Conservation (phyloP, 805 yeast genomes). For the Kuraishia molischiana region DNA sequence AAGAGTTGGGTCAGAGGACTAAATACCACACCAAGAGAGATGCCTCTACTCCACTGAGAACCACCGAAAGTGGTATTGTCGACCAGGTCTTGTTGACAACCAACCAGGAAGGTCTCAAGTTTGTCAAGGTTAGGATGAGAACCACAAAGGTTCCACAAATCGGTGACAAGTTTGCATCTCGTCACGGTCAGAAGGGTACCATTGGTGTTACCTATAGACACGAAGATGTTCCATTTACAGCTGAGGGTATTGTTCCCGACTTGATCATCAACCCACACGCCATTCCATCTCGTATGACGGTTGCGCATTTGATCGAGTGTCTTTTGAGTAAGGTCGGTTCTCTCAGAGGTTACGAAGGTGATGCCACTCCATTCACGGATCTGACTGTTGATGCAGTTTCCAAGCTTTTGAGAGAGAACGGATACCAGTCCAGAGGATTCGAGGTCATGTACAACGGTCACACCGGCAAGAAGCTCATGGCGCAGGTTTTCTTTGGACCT, state of each 20-base stretch:
- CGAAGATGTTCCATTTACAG: slow-evolving; percentile 97
- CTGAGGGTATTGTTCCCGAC: slow-evolving; percentile 96
- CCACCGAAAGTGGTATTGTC: slow-evolving; percentile 96
- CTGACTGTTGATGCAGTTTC: slow-evolving; percentile 97
- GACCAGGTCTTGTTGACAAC: slow-evolving; percentile 96
- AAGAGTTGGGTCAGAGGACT: slow-evolving; percentile 97
- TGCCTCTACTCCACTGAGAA: slow-evolving; percentile 94
- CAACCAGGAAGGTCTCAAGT: slow-evolving; percentile 95
- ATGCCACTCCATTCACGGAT: slow-evolving; percentile 98
- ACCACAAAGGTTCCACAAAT: slow-evolving; percentile 98
- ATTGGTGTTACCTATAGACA: slow-evolving; percentile 98
- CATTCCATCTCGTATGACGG: slow-evolving; percentile 99
- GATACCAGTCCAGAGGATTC: slow-evolving; percentile 96
- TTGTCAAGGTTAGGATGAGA: slow-evolving; percentile 97
- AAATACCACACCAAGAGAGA: slow-evolving; percentile 97
- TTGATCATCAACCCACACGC: slow-evolving; percentile 98
- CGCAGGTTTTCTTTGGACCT: slow-evolving; percentile 99
- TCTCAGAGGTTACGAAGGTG: slow-evolving; percentile 94
- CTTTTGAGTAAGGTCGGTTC: slow-evolving; percentile 90
- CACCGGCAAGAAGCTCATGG: slow-evolving; percentile 96
- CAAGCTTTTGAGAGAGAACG: slow-evolving; percentile 83
- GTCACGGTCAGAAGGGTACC: slow-evolving; percentile 99
- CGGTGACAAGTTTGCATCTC: slow-evolving; percentile 98
- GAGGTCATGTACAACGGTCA: slow-evolving; percentile 99
- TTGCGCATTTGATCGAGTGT: slow-evolving; percentile 98